These are phyloP conservation scores for Sphaerulina musiva DNA, from an alignment of 2,329 filamentous ascomycete genomes.

Conservation along the genomic window DNA sequence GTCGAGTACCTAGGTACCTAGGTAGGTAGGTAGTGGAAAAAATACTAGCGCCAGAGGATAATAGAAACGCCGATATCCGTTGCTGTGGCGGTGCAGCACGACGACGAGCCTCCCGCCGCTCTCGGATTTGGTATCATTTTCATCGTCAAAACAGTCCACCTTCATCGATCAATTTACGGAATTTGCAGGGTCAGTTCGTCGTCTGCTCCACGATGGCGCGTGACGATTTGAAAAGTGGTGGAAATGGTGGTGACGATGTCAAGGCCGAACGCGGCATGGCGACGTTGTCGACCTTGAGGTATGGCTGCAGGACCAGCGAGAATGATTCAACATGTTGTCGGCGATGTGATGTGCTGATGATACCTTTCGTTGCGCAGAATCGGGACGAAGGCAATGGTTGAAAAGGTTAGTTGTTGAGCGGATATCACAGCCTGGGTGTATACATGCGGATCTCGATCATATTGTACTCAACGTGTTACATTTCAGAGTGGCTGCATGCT, in stretches of 20 bases:
- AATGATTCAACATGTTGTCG: not conserved
- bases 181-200: not conserved
- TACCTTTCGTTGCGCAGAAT: slow-evolving; percentile 44
- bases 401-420: slow-evolving; percentile 52
- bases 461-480: not conserved
- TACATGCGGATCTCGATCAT: too few relatives aligned
- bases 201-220: slow-evolving; percentile 43
- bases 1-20: too few relatives aligned
- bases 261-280: slow-evolving; percentile 71
- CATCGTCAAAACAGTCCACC: not conserved
- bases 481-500: slow-evolving; percentile 1
- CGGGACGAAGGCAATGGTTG: slow-evolving; percentile 60
- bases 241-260: slow-evolving; percentile 27
- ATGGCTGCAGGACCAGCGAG: slow-evolving; percentile 34
- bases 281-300: slow-evolving; percentile 77
- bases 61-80: not conserved
- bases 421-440: not conserved
- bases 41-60: slow-evolving; percentile 2
- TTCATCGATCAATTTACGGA: not conserved
- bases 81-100: slow-evolving; percentile 12
- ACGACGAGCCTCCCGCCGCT: slow-evolving; percentile 2
- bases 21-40: not conserved
- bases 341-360: slow-evolving; percentile 17
- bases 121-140: slow-evolving; percentile 11
- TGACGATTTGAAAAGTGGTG: slow-evolving; percentile 37